Conservation (phyloP, 2,329 filamentous ascomycete genomes). For the Coleophoma crateriformis region DNA sequence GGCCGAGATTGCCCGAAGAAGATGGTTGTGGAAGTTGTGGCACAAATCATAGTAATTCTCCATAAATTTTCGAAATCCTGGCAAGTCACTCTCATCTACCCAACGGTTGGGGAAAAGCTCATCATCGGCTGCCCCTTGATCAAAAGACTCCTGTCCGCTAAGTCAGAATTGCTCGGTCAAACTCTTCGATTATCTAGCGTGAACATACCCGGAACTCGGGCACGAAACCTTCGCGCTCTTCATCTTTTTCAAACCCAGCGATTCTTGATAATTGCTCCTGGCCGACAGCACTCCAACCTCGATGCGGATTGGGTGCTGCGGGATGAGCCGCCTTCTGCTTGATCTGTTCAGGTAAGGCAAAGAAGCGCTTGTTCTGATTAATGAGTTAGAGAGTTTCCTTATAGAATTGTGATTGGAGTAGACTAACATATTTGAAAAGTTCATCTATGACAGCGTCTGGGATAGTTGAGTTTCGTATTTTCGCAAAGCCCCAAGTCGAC, state of each 20-base stretch:
- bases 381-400: background rate
- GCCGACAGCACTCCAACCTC: slow-evolving; percentile 1
- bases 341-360: background rate
- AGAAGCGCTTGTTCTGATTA: slow-evolving; percentile 1
- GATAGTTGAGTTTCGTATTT: slow-evolving; percentile 1
- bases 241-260: slow-evolving; percentile 1
- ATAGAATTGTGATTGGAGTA: background rate
- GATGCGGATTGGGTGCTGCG: background rate
- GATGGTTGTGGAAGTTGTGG: background rate
- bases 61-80: slow-evolving; percentile 39
- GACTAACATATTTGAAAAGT: background rate
- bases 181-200: too few relatives aligned
- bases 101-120: slow-evolving; percentile 37
- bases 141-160: slow-evolving; percentile 36
- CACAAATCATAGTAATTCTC: slow-evolving; percentile 32
- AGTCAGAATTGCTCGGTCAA: background rate
- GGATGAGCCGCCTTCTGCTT: slow-evolving; percentile 1
- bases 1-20: background rate
- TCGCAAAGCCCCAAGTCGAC: background rate
- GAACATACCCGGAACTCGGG: background rate
- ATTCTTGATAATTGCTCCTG: slow-evolving; percentile 1
- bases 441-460: background rate
- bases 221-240: background rate
- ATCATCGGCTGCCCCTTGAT: slow-evolving; percentile 39
- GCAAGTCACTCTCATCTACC: slow-evolving; percentile 34